Conservation (phyloP, 1,139 yeast genomes). For the Geotrichum klebahnii region DNA sequence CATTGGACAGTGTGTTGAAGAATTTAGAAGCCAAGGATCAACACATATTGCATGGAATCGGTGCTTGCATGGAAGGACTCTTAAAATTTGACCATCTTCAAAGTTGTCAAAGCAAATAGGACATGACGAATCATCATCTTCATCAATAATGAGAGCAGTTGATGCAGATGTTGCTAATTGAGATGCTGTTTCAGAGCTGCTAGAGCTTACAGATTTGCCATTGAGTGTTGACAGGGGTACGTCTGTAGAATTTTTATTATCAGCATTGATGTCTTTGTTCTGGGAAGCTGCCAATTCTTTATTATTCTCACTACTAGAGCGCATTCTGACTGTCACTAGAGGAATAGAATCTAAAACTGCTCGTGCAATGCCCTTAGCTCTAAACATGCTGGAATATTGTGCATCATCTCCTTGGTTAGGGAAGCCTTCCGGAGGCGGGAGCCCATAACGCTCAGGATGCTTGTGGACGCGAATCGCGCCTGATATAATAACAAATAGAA, state of each 20-base stretch:
- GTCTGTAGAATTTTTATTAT: neutral
- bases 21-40: conserved; percentile 74
- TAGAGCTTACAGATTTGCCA: no score
- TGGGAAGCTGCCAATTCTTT: neutral
- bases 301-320: neutral
- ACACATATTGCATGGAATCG: conserved; percentile 75
- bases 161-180: neutral
- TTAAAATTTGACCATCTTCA: conserved; percentile 52
- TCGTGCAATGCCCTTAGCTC: conserved; percentile 39
- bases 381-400: conserved; percentile 23
- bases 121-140: conserved; percentile 63
- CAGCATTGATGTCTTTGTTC: neutral
- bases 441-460: conserved; percentile 40
- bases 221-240: conserved; percentile 40
- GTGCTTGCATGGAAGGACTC: conserved; percentile 77
- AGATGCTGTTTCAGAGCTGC: no score
- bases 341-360: conserved; percentile 42
- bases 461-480: conserved; percentile 39
- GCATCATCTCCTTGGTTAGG: conserved; percentile 19
- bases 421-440: conserved; percentile 25
- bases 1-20: conserved; percentile 78
- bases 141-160: conserved; percentile 32
- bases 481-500: conserved; percentile 36
- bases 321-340: conserved; percentile 33
- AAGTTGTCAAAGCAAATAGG: conserved; percentile 69